Evolutionary conservation across 495 filamentous ascomycete species (phyloP).

Genomic region (Pyrenopolyporus hunteri): DNA sequence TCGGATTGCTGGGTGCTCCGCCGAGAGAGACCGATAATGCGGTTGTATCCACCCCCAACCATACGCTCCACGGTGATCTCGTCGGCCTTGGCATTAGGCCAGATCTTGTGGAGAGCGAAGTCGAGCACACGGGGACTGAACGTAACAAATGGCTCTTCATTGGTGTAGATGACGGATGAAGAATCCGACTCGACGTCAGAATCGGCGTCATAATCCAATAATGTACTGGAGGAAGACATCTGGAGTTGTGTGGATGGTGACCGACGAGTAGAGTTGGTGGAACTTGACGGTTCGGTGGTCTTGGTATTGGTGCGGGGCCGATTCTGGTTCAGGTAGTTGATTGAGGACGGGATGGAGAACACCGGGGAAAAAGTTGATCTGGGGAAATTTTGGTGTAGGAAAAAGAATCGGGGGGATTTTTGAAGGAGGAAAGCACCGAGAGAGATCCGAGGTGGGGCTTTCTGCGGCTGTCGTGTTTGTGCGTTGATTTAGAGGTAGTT

Average conservation of each 20-base stretch:
- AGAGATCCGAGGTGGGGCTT: no score
- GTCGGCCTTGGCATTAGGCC: slow-evolving; percentile 11
- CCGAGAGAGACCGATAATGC: slow-evolving; percentile 2
- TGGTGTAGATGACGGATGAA: background rate
- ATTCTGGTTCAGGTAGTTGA: background rate
- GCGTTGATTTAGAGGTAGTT: no score
- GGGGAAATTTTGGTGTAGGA: background rate
- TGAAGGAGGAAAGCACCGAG: no score
- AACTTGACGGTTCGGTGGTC: background rate
- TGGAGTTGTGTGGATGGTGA: background rate
- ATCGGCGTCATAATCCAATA: background rate
- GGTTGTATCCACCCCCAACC: slow-evolving; percentile 3
- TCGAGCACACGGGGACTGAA: background rate
- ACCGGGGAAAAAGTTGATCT: background rate
- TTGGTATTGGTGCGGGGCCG: background rate
- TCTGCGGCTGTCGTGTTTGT: no score
- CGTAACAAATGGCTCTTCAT: slow-evolving; percentile 8
- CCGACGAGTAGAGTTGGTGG: background rate
- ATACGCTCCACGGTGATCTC: slow-evolving; percentile 10
- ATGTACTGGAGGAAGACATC: background rate
- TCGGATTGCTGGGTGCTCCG: background rate
- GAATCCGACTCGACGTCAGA: background rate
- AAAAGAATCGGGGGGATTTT: no score
- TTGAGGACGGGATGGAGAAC: background rate
- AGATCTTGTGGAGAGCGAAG: slow-evolving; percentile 4